A percentile compares a stretch with the other conserved stretches of the same genome.
Conservation (phyloP, 169 alveolate genomes). For the Cyclospora cayetanensis region DNA sequence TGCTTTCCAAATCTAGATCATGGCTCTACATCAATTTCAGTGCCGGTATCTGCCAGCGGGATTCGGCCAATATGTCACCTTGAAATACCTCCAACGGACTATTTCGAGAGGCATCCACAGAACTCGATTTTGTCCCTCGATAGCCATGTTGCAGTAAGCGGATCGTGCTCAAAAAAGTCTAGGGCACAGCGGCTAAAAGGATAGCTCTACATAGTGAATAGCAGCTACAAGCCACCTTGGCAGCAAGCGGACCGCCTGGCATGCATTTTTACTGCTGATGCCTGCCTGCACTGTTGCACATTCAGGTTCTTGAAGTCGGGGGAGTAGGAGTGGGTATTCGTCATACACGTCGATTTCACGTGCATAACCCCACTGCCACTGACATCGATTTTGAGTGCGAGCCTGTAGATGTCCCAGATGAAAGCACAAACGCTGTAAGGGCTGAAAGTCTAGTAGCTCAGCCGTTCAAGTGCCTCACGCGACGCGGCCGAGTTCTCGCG, state of each 20-base stretch:
- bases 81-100: constrained; percentile 83
- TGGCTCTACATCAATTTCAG: background rate
- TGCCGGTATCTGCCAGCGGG: constrained; percentile 65
- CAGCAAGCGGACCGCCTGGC: too few species aligned
- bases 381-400: constrained; percentile 95
- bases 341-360: constrained; percentile 91
- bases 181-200: background rate
- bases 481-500: constrained; percentile 89
- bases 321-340: constrained; percentile 92
- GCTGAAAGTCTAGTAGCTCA: background rate
- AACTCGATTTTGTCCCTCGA: background rate
- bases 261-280: background rate
- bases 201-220: background rate
- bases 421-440: background rate
- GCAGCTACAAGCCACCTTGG: constrained; percentile 75
- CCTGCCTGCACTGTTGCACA: constrained; percentile 45
- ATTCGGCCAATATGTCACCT: constrained; percentile 93
- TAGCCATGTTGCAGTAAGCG: constrained; percentile 43
- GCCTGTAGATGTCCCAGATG: constrained; percentile 59
- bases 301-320: constrained; percentile 89
- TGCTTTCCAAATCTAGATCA: constrained; percentile 68
- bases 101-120: constrained; percentile 65
- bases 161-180: too few species aligned
- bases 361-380: constrained; percentile 92
- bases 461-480: constrained; percentile 81